A percentile compares a stretch with the other conserved stretches of the same genome.
Conservation (phyloP, 176 grass and related monocot species). For the Oryza australiensis region DNA sequence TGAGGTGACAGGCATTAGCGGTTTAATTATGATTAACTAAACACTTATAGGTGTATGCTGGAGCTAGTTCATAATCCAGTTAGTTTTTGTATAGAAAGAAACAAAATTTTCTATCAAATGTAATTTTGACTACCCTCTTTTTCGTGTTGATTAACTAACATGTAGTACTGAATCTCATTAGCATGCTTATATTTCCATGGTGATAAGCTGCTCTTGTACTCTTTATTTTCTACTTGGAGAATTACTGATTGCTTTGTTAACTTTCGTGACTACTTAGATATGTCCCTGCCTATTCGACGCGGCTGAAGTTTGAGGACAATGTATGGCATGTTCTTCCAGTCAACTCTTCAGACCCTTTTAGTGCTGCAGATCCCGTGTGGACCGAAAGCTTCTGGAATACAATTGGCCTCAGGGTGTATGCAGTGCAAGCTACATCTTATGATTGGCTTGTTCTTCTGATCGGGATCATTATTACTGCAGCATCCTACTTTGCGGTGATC, state of each 20-base stretch:
- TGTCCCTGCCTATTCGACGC: constrained; percentile 86
- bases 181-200: neutral
- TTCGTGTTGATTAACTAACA: constrained; percentile 1
- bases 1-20: neutral
- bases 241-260: constrained; percentile 27
- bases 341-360: constrained; percentile 64
- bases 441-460: constrained; percentile 61
- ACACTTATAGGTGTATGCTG: neutral
- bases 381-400: constrained; percentile 97
- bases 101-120: neutral
- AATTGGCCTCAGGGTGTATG: constrained; percentile 79
- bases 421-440: constrained; percentile 63
- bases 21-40: neutral
- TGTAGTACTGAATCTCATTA: neutral
- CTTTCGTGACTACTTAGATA: constrained; percentile 58
- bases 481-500: constrained; percentile 55
- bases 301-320: constrained; percentile 68
- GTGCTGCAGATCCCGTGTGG: constrained; percentile 73
- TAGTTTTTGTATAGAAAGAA: neutral
- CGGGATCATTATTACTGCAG: constrained; percentile 55
- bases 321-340: constrained; percentile 66
- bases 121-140: neutral
- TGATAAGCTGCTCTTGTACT: neutral
- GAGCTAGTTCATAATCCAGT: neutral
- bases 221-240: neutral